phyloP scores from a whole-genome alignment of 2,329 filamentous ascomycete genomes.

The Teratosphaeria pseudoeucalypti region DNA sequence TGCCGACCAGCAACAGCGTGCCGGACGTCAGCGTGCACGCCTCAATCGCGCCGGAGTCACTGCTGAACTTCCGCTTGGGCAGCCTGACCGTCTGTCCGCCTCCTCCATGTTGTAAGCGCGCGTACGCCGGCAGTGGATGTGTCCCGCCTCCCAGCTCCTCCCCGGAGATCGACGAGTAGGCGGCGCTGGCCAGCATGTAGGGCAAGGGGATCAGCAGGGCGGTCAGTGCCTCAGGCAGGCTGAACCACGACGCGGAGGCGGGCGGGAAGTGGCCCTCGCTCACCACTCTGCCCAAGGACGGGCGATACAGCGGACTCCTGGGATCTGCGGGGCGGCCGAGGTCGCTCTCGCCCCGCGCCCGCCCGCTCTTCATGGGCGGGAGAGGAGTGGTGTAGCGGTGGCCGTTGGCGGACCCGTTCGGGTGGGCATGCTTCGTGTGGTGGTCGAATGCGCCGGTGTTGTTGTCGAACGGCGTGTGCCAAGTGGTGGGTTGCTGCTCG shows the following conservation, averaged over 20 bases:
- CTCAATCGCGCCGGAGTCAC: conserved; percentile 27
- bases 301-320: conserved; percentile 8
- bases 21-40: conserved; percentile 37
- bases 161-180: conserved; percentile 27
- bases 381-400: conserved; percentile 11
- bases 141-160: conserved; percentile 11
- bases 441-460: conserved; percentile 13
- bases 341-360: conserved; percentile 36
- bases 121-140: conserved; percentile 22
- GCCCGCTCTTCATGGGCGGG: conserved; percentile 25
- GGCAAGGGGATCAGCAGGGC: conserved; percentile 41
- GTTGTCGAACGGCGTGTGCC: conserved; percentile 10
- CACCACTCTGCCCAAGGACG: conserved; percentile 7
- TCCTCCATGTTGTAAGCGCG: conserved; percentile 18
- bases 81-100: conserved; percentile 4
- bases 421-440: conserved; percentile 16
- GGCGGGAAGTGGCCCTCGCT: conserved; percentile 4
- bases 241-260: conserved; percentile 19
- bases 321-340: conserved; percentile 27
- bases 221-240: conserved; percentile 38
- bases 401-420: conserved; percentile 15
- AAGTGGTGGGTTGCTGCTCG: conserved; percentile 2
- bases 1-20: conserved; percentile 35
- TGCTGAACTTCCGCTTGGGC: conserved; percentile 9
- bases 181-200: conserved; percentile 37